Evolutionary conservation across 768 basidiomycete genomes (phyloP), one percentile per base, ranked within the genome.

Genomic region (Crucibulum laeve): DNA sequence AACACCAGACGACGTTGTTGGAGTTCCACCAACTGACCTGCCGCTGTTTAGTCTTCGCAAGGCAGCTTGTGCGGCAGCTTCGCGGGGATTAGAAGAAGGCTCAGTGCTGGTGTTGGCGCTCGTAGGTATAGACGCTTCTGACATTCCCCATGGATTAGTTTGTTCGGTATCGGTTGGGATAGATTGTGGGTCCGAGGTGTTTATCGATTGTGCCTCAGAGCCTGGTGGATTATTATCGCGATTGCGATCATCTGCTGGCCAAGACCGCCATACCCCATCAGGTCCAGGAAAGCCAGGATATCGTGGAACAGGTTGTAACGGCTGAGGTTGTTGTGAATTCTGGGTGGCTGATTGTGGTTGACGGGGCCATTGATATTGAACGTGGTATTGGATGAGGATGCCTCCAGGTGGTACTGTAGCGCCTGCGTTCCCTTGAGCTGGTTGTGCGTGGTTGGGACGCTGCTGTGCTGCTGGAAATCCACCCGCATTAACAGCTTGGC

Each of bases 51-150:
- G 58, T 45, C 86, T 73, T 46, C 76, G 74, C 46, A 87, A 50
- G 3, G 87, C 85, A 10, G 89, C 87, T 28, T 71, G 68, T 26
- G 81, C 82, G 17, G 87, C 87, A 1, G 82, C 83, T 44, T 64
- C 58, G 38, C 66, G 55, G 28, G 62, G 61, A 13, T 52, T 37
- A 22, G 46, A 40, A 17, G 47, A 43, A 8, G 30, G 30, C 37
- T 51, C 46, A 2, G 43, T 25, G 8, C 23, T 39, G 32, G 25
- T 41, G 19, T 10, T 35, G 6, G 42, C 10, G 11, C 18, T 23
- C 6, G 44, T 18, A 13, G 51, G 35, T 23, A 41, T 17, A 5
- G 49, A 15, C 10, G 53, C 34, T 14, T 47, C 34, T 42, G 10
- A 8, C n/a, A 8, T n/a, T 30, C n/a, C 28, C 8, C 10, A n/a